phyloP scores from a whole-genome alignment of 441 rosid genomes.

The Croton laevigatus region DNA sequence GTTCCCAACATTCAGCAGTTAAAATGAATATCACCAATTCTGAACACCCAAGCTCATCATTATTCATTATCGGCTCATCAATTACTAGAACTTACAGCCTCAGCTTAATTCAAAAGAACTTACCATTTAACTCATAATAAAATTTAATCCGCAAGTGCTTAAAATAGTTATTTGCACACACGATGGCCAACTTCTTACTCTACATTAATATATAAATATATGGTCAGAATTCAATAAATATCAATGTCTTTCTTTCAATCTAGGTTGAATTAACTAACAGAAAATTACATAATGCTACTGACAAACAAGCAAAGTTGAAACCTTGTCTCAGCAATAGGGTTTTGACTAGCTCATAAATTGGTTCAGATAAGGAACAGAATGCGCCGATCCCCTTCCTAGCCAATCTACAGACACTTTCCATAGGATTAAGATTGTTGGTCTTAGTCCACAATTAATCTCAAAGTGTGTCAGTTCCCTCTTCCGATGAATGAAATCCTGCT shows the following conservation, averaged over 20 bases:
- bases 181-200: background rate
- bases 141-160: background rate
- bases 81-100: too few relatives aligned
- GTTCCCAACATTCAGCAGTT: too few relatives aligned
- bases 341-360: constrained; percentile 10
- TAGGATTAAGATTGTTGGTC: background rate
- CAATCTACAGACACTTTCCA: constrained; percentile 17
- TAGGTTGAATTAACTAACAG: background rate
- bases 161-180: background rate
- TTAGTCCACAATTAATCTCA: constrained; percentile 25
- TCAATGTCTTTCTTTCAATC: background rate
- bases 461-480: constrained; percentile 25
- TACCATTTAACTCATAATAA: background rate
- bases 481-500: constrained; percentile 18
- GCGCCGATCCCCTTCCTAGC: constrained; percentile 9
- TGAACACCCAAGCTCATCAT: too few relatives aligned
- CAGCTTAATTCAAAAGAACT: too few relatives aligned
- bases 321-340: background rate
- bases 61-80: too few relatives aligned
- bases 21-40: too few relatives aligned
- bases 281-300: background rate
- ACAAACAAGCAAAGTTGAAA: constrained; percentile 11
- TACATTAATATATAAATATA: background rate
- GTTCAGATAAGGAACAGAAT: constrained; percentile 12
- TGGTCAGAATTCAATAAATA: background rate